Evolutionary conservation across 2,329 filamentous ascomycete species (phyloP).

Genomic region (Epichloe baconii): DNA sequence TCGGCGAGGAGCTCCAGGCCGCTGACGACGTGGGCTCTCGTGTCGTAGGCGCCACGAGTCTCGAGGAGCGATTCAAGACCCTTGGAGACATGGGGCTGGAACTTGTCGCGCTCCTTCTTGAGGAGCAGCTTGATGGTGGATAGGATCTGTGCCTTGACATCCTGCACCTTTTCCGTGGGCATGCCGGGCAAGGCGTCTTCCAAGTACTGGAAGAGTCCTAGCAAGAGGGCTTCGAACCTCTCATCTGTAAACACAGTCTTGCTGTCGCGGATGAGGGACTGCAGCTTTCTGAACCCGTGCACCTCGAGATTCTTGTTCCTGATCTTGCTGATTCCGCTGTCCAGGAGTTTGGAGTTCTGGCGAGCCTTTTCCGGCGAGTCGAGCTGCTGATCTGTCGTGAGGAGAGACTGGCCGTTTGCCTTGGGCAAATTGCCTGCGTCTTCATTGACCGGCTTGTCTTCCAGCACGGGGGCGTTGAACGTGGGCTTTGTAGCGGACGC

Average conservation of each 20-base stretch:
- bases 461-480: constrained; percentile 38
- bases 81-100: constrained; percentile 53
- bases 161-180: constrained; percentile 51
- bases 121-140: constrained; percentile 62
- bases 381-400: constrained; percentile 10
- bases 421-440: constrained; percentile 25
- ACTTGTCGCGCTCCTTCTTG: constrained; percentile 50
- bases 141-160: constrained; percentile 62
- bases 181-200: constrained; percentile 44
- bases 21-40: constrained; percentile 56
- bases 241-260: constrained; percentile 51
- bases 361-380: constrained; percentile 35
- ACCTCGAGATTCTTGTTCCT: constrained; percentile 61
- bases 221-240: constrained; percentile 54
- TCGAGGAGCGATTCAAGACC: constrained; percentile 55
- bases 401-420: constrained; percentile 11
- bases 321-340: constrained; percentile 63
- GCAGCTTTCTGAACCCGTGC: constrained; percentile 67
- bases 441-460: constrained; percentile 48
- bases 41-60: constrained; percentile 53
- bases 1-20: constrained; percentile 62
- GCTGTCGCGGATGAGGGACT: constrained; percentile 58
- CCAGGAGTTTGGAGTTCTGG: constrained; percentile 49
- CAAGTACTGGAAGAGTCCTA: constrained; percentile 59
- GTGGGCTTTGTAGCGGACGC: constrained; percentile 29